Percentiles rank a stretch among this genome's conserved stretches.
phyloP scores from a whole-genome alignment of 108 stramenopile genomes.

The Fragilariopsis cylindrus region DNA sequence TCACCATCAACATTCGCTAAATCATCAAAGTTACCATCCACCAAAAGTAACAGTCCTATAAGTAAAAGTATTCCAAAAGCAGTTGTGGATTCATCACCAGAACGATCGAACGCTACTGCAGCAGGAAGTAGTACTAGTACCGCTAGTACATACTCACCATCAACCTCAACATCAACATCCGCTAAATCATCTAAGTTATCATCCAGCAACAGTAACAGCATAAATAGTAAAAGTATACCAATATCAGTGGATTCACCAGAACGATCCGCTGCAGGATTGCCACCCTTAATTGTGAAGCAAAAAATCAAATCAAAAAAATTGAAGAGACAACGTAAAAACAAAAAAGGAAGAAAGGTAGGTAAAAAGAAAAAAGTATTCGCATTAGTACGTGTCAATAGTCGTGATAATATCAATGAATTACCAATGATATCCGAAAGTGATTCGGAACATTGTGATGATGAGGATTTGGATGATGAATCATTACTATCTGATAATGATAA shows the following conservation, averaged over 20 bases:
- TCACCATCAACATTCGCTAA: neutral
- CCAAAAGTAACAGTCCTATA: neutral
- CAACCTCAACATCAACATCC: neutral
- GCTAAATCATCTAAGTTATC: neutral
- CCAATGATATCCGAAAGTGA: conserved; percentile 18
- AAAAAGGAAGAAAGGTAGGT: neutral
- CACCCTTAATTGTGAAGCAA: neutral
- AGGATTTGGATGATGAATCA: too few relatives aligned
- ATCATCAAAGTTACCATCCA: neutral
- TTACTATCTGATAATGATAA: too few relatives aligned
- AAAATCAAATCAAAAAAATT: neutral
- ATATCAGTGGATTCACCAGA: conserved; percentile 1
- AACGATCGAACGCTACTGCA: neutral
- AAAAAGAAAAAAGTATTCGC: conserved; percentile 10
- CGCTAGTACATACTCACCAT: neutral
- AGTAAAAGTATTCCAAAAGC: neutral
- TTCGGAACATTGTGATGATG: neutral
- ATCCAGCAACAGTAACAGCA: neutral
- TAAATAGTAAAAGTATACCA: conserved; percentile 3
- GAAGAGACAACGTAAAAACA: neutral
- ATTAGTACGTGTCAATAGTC: conserved; percentile 3
- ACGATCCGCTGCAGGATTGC: neutral
- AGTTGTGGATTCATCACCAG: neutral
- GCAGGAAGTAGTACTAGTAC: neutral
- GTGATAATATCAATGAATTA: conserved; percentile 2